phyloP scores from a whole-genome alignment of 495 filamentous ascomycete genomes.

The Xanthoparmelia taractica region DNA sequence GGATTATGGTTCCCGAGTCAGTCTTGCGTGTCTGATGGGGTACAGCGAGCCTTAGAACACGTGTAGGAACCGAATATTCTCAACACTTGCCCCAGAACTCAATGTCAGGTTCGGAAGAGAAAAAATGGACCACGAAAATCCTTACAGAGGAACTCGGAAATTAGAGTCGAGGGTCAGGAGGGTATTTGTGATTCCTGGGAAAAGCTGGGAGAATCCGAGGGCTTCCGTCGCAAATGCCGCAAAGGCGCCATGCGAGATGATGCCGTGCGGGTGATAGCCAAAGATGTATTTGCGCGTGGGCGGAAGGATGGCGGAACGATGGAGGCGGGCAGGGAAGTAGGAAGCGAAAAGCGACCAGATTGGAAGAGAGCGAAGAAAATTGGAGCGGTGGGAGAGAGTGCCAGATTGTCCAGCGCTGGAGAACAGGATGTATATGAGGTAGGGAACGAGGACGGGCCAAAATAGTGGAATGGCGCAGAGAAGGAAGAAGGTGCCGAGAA shows the following conservation, averaged over 20 bases:
- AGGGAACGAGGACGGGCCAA: constrained; percentile 89
- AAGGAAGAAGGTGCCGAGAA: constrained; percentile 79
- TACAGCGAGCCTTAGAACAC: background rate
- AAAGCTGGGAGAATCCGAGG: constrained; percentile 77
- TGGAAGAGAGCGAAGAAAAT: constrained; percentile 61
- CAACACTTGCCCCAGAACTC: background rate
- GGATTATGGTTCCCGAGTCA: background rate
- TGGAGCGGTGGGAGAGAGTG: constrained; percentile 60
- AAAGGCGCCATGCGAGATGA: constrained; percentile 93
- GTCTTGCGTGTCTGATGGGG: background rate
- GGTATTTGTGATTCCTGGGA: constrained; percentile 91
- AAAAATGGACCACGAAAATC: background rate
- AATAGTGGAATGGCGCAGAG: constrained; percentile 81
- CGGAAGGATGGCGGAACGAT: constrained; percentile 68
- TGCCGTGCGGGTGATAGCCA: constrained; percentile 95
- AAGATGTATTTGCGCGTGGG: constrained; percentile 92
- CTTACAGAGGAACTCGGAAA: constrained; percentile 79
- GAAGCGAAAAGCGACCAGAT: constrained; percentile 84
- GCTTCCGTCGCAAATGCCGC: constrained; percentile 88
- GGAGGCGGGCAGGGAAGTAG: constrained; percentile 84
- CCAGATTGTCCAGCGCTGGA: constrained; percentile 71
- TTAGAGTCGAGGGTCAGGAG: constrained; percentile 85
- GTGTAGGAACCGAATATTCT: too few species aligned
- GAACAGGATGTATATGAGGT: constrained; percentile 73
- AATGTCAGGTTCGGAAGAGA: background rate